phyloP scores from a whole-genome alignment of 768 basidiomycete genomes.

The Lyophyllum shimeji region DNA sequence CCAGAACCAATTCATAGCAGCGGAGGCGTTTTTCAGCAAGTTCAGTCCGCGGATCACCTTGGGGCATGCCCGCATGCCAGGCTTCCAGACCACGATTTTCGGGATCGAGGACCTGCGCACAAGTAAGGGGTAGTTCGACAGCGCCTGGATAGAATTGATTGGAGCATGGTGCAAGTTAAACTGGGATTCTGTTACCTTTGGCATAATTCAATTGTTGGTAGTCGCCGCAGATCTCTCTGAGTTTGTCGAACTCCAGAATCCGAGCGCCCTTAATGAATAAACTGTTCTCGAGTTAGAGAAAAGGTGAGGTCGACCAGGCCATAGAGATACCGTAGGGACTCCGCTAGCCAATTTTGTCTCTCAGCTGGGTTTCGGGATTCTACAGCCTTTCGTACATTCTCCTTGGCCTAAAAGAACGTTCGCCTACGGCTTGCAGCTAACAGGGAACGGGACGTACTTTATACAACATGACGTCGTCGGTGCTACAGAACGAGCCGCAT shows the following conservation, averaged over 20 bases:
- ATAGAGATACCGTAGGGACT: slow-evolving; percentile 75
- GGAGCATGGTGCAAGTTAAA: neutral
- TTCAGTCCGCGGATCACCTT: slow-evolving; percentile 56
- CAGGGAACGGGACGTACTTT: slow-evolving; percentile 53
- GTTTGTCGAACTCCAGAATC: slow-evolving; percentile 79
- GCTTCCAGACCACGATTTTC: slow-evolving; percentile 74
- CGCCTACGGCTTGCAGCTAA: neutral
- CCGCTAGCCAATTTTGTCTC: slow-evolving; percentile 75
- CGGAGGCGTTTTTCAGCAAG: slow-evolving; percentile 60
- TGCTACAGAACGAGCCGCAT: slow-evolving; percentile 97
- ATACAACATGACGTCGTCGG: slow-evolving; percentile 97
- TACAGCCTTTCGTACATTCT: slow-evolving; percentile 88
- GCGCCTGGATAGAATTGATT: slow-evolving; percentile 52
- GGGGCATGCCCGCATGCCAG: slow-evolving; percentile 63
- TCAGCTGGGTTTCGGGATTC: slow-evolving; percentile 76
- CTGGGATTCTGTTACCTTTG: slow-evolving; percentile 49
- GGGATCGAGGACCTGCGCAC: slow-evolving; percentile 76
- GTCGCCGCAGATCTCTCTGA: slow-evolving; percentile 85
- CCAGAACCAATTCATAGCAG: slow-evolving; percentile 84
- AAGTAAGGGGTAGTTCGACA: slow-evolving; percentile 80
- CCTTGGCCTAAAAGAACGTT: slow-evolving; percentile 68
- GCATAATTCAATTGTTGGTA: slow-evolving; percentile 85
- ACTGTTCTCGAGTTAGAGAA: slow-evolving; percentile 36
- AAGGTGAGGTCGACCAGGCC: neutral
- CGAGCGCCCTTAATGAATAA: slow-evolving; percentile 88